Base-by-base conservation (phyloP, 169 alveolate genomes). In the Sarcocystis neurona region DNA sequence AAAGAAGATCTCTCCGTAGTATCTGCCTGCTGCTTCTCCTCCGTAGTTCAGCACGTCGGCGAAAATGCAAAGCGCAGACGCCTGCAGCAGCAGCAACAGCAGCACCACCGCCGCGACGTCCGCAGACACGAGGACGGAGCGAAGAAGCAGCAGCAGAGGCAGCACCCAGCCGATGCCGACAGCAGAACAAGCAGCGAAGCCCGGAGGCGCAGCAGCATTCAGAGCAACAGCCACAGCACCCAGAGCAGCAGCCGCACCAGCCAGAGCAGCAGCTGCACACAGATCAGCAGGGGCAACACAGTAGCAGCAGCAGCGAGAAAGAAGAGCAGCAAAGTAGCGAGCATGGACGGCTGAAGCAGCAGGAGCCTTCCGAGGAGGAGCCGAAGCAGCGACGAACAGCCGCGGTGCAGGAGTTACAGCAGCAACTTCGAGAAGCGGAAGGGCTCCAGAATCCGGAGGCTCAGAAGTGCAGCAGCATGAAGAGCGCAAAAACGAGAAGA, bases 41-140 rank as follows among this genome's bases (percentile, higher is more conserved):
- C 87, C 86, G 82, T n/a, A 87, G 80, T 75, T 87, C 32, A 87
- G 75, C 15, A 82, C 91, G 47, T 87, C 91, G 10, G 91, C 91
- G 74, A 56, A 87, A 30, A 87, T 77, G 72, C 91, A 87, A 68
- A 87, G 82, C 78, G 91, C 91, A 12, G 91, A 56, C n/a, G 77
- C 91, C 91, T 87, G 82, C 74, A 50, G 0, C 43, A 15, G 6
- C 12, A 68, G 34, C 15, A 46, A 27, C 12, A 68, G 2, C 6
- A 18, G 34, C 43, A 10, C 18, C n/a, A n/a, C n/a, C 60, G n/a
- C 18, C 60, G n/a, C 60, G n/a, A 50, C 8, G 60, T 10, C 8
- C 60, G 60, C 60, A 50, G 60, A 50, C 8, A 18, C 8, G 18
- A 50, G n/a, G 60, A 18, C 60, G 18, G 60, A 50, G 18, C n/a